Conservation (phyloP, 2,329 filamentous ascomycete genomes). For the Exophiala sp. region DNA sequence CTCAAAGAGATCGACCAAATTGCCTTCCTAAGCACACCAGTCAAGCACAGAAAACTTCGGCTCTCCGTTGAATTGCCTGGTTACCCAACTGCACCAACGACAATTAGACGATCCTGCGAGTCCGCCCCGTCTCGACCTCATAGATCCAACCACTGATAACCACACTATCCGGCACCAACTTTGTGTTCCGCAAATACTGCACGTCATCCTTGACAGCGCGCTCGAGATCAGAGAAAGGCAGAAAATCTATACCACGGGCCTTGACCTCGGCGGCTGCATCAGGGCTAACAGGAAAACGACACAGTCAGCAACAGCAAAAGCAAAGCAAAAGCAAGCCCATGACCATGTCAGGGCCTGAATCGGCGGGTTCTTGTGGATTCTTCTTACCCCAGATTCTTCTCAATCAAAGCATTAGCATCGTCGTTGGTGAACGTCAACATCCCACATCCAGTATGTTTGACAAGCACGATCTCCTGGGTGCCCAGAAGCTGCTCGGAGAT, state of each 20-base stretch:
- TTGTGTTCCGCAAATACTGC: slow-evolving; percentile 51
- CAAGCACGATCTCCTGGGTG: slow-evolving; percentile 65
- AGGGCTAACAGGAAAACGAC: slow-evolving; percentile 4
- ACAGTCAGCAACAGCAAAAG: neutral
- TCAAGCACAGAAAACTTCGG: too few species aligned
- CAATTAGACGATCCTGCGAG: slow-evolving; percentile 44
- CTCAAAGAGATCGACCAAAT: too few species aligned
- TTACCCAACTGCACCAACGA: neutral
- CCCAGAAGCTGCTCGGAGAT: slow-evolving; percentile 75
- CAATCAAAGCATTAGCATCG: slow-evolving; percentile 51
- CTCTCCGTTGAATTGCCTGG: too few species aligned
- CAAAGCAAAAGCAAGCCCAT: neutral
- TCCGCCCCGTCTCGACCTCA: slow-evolving; percentile 66
- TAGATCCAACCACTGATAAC: slow-evolving; percentile 69
- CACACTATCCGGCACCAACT: slow-evolving; percentile 55
- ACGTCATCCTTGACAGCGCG: slow-evolving; percentile 63
- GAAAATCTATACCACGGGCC: slow-evolving; percentile 50
- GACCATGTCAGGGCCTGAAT: too few species aligned
- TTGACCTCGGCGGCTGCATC: slow-evolving; percentile 28
- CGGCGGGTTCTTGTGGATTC: too few species aligned
- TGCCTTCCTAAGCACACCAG: too few species aligned
- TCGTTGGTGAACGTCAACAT: slow-evolving; percentile 64
- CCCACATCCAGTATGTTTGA: slow-evolving; percentile 70
- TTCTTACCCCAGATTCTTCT: slow-evolving; percentile 51
- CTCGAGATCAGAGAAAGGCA: slow-evolving; percentile 60